Base-by-base conservation (phyloP, 2,329 filamentous ascomycete species). In the Ceratocystis variospora region DNA sequence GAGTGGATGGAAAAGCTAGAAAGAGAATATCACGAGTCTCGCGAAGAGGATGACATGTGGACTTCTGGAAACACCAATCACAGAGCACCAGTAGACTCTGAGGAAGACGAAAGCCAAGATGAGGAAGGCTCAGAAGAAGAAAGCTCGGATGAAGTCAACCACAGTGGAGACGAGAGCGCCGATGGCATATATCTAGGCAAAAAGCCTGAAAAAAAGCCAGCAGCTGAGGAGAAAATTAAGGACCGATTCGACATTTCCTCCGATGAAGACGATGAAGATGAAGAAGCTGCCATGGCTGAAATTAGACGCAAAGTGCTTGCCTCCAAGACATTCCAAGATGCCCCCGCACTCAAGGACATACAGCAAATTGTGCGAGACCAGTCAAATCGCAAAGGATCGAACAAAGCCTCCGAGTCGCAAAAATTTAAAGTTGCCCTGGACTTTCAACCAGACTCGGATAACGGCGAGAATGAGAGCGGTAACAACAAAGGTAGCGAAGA, bases 1-100 rank as follows among this genome's bases (percentile, higher is more conserved):
- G 87, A 86, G 66, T 99, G 94, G 93, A 82, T 99, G 76, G 86
- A 85, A 65, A 87, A 92, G 77, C 82, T 99, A 69, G 93, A 99
- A 77, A 84, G 85, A 70, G 94, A 97, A 74, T 97, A 96, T 72
- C 80, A 84, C 15, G 88, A 94, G 67, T 95, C 85, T 72, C 82
- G 92, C 68, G 84, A 84, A 65, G 83, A 84, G 48, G 84, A 84
- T 37, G 90, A 96, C 76, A 86, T 90, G 67, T 97, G 93, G 94
- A 88, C 86, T n/a, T 87, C 85, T 10, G 93, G 93, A 5, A 97
- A 97, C 72, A 85, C 87, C 71, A 97, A 97, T 72, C 81, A 88
- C 69, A 77, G 82, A 71, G 76, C 75, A 41, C 73, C 80, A 3
- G 71, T 79, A 28, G 79, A 80, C 57, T 79, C 80, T 41, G 83